Evolutionary conservation across 768 basidiomycete species (phyloP).

Genomic region (Lyophyllum decastes): DNA sequence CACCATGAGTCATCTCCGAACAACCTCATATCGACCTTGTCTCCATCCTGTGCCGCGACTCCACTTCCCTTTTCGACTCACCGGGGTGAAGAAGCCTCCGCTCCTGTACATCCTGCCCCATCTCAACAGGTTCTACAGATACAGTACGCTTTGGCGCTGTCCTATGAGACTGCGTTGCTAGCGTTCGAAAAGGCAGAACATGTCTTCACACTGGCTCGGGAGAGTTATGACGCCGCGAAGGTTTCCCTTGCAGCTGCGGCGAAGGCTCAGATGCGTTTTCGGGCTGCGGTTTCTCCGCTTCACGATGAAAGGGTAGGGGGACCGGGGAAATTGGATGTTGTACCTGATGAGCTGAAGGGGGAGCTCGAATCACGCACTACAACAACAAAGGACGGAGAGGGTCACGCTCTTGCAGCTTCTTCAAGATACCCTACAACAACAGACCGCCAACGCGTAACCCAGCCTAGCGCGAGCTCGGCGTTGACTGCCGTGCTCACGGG

Average conservation of each 20-base stretch:
- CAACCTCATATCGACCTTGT: background rate
- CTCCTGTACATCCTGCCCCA: background rate
- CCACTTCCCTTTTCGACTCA: background rate
- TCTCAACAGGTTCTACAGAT: background rate
- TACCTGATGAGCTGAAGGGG: background rate
- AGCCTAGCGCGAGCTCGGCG: background rate
- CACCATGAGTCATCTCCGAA: background rate
- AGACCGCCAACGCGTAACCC: background rate
- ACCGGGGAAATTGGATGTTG: background rate
- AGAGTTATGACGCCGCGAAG: conserved; percentile 9
- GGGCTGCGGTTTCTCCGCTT: background rate
- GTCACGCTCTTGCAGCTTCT: background rate
- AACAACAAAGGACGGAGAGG: background rate
- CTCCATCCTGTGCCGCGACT: background rate
- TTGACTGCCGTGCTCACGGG: background rate
- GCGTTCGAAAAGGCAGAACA: conserved; percentile 6
- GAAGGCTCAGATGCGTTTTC: background rate
- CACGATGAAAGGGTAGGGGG: too few relatives aligned
- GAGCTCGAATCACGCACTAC: too few relatives aligned
- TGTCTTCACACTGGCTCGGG: background rate
- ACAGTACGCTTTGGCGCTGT: background rate
- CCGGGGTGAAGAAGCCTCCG: background rate
- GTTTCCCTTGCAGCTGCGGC: conserved; percentile 3
- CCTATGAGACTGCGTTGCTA: conserved; percentile 4
- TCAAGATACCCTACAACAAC: background rate